Conservation (phyloP, 495 filamentous ascomycete species). For the Xylaria castorea region DNA sequence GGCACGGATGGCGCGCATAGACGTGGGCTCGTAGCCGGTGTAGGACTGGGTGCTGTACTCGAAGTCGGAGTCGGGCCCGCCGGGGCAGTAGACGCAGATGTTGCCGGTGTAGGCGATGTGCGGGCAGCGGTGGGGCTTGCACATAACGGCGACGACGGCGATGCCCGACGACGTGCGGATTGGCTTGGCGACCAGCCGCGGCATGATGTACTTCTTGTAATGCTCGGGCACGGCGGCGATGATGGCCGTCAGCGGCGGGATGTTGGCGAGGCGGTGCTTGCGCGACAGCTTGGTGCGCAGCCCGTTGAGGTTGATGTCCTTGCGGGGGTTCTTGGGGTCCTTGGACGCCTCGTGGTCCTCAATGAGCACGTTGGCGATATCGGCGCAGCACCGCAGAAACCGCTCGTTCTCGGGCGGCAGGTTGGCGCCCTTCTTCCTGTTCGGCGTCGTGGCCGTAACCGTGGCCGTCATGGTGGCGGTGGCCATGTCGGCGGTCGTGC, state of each 20-base stretch:
- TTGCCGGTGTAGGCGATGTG: constrained; percentile 98
- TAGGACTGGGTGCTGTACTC: constrained; percentile 99
- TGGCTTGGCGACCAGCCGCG: constrained; percentile 93
- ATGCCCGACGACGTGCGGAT: constrained; percentile 96
- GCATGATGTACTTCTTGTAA: constrained; percentile 98
- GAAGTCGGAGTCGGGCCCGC: constrained; percentile 96
- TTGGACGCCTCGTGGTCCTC: constrained; percentile 85
- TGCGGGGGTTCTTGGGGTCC: constrained; percentile 72
- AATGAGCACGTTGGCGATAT: constrained; percentile 91
- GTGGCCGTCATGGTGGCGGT: constrained; percentile 36
- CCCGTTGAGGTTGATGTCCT: constrained; percentile 91
- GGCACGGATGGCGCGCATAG: constrained; percentile 96
- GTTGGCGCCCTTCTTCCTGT: constrained; percentile 68
- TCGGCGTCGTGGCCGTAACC: constrained; percentile 41
- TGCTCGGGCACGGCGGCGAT: constrained; percentile 97
- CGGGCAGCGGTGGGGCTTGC: constrained; percentile 96
- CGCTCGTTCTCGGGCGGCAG: constrained; percentile 91
- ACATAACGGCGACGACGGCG: constrained; percentile 99
- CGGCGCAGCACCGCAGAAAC: constrained; percentile 90
- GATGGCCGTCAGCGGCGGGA: constrained; percentile 93
- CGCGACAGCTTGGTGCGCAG: constrained; percentile 87
- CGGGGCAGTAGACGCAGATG: constrained; percentile 98
- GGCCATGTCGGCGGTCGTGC: constrained; percentile 44
- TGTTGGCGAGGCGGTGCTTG: constrained; percentile 83
- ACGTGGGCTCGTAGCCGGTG: constrained; percentile 97